Conservation (phyloP, 176 grass and related monocot genomes). For the Sorghum bicolor region Sorghum_bicolor_NCBIv3 NC_012876.2:6978501-6979000, state of each 20-base stretch:
- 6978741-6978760: not conserved
- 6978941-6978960: not conserved
- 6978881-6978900: not conserved
- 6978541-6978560: not conserved
- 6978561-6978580: constrained; percentile 29
- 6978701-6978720: constrained; percentile 57
- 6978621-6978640: constrained; percentile 76
- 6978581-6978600: constrained; percentile 77
- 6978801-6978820: not conserved
- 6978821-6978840: not conserved
- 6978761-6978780: not conserved
- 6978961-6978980: not conserved
- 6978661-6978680: constrained; percentile 84
- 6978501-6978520: constrained; percentile 19
- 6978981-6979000: not conserved
- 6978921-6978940: not conserved
- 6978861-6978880: not conserved
- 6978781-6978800: not conserved
- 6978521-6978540: not conserved
- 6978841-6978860: not conserved
- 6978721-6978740: not conserved
- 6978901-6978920: not conserved
- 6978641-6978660: constrained; percentile 65
- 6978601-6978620: constrained; percentile 76
- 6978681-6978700: constrained; percentile 77